These are phyloP conservation scores for Hordeum pubiflorum DNA, from an alignment of 202 grass and related monocot species.

Conservation along the genomic window DNA sequence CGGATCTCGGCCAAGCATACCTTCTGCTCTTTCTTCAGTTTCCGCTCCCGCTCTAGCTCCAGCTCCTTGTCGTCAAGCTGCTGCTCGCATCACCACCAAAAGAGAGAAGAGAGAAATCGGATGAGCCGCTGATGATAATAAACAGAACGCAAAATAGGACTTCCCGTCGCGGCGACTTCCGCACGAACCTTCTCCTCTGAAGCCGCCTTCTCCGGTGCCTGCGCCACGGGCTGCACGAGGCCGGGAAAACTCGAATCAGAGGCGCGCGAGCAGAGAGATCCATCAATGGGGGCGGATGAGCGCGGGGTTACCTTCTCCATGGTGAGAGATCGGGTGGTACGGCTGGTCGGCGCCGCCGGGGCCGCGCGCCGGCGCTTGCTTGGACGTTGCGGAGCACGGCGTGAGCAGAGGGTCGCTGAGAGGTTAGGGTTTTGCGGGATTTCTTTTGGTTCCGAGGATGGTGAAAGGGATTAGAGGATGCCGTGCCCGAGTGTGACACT, in stretches of 20 bases:
- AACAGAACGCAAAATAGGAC: background rate
- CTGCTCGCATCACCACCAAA: background rate
- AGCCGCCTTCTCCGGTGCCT: background rate
- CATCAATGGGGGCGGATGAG: background rate
- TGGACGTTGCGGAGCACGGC: background rate
- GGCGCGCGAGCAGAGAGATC: background rate
- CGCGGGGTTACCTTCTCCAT: background rate
- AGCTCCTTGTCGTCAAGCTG: constrained; percentile 57
- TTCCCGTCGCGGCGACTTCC: background rate
- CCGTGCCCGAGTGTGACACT: background rate
- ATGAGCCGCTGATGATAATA: background rate
- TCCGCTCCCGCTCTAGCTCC: constrained; percentile 30
- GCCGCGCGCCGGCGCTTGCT: background rate
- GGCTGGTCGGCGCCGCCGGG: background rate
- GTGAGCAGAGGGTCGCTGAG: background rate
- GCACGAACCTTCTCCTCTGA: background rate
- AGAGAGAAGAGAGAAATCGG: background rate
- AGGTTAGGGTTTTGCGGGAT: background rate
- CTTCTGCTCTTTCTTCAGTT: constrained; percentile 76
- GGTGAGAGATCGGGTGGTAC: background rate
- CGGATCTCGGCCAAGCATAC: background rate
- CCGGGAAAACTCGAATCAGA: background rate
- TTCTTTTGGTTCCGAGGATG: background rate
- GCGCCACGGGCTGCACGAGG: background rate
- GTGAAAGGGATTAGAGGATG: background rate